Conservation (phyloP, 257 asterid species). For the Solanum sejunctum region DNA sequence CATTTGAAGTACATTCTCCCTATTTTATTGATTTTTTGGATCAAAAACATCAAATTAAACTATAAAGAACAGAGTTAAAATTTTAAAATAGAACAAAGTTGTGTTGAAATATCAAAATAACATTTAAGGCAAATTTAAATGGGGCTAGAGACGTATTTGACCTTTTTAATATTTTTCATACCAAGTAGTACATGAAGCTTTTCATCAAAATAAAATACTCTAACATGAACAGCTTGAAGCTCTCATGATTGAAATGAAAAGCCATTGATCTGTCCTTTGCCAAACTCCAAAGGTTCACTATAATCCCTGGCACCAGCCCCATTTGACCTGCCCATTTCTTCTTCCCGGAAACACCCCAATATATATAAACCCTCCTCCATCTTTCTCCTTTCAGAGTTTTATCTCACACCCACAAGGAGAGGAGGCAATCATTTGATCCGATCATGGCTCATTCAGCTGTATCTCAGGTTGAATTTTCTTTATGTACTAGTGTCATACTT, state of each 20-base stretch:
- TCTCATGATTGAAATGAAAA: not conserved
- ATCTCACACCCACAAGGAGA: not conserved
- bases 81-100: no score
- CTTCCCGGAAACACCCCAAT: not conserved
- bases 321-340: not conserved
- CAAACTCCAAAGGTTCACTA: conserved; percentile 8
- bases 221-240: not conserved
- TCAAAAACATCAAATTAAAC: no score
- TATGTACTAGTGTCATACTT: not conserved
- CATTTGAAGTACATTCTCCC: no score
- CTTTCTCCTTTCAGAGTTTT: not conserved
- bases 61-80: no score
- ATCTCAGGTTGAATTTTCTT: conserved; percentile 20
- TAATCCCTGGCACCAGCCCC: not conserved
- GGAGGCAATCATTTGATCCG: conserved; percentile 6
- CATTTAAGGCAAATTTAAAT: no score
- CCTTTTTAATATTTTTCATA: no score
- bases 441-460: conserved; percentile 55
- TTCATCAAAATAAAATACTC: not conserved
- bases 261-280: conserved; percentile 12
- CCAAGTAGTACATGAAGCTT: not conserved
- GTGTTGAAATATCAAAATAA: no score
- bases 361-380: not conserved
- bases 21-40: no score
- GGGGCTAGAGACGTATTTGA: no score